Evolutionary conservation across 495 filamentous ascomycete genomes (phyloP), one percentile per base, ranked within the genome.

Genomic region (Podospora comata): DNA sequence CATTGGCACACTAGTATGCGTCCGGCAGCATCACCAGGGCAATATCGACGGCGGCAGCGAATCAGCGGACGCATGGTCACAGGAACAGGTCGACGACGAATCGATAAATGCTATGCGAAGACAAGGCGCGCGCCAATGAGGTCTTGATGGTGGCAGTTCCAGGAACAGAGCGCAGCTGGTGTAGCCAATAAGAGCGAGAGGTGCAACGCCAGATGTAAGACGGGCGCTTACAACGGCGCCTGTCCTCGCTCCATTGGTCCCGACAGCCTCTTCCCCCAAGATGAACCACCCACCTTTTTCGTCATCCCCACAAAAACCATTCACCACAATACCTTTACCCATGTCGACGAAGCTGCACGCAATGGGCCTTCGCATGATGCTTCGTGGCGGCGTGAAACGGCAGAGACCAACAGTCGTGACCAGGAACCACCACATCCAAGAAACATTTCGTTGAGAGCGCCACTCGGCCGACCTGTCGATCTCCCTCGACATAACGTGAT

Each of bases 111-210:
- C 61, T 60, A 73, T 73, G 70, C 72, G 57, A 62, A 61, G 65
- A 67, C 48, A 76, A 71, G 76, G 75, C 75, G 76, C 76, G 76
- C 76, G 76, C 75, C 72, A 77, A 78, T 70, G 65, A 59, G 53
- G 53, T 34, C 63, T 54, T 20, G 62, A 68, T 68, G 57, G 68
- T 67, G 70, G 39, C 39, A 48, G 5, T 48, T 48, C 39, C 39
- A 58, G 55, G 55, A 58, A 58, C 27, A 44, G 61, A 57, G 53
- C 60, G 70, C 66, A 64, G 58, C 30, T n/a, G 32, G 59, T 57
- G 68, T 54, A 68, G 68, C 75, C 75, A 77, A 77, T 78, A 70
- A 65, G 64, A 39, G 7, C 39, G n/a, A 15, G 5, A 58, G 56
- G 65, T 67, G 58, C 66, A 62, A 68, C 69, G 70, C 59, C 67